Evolutionary conservation across 1,284 basidiomycete genomes (phyloP).

Genomic region (Trametes sp.): DNA sequence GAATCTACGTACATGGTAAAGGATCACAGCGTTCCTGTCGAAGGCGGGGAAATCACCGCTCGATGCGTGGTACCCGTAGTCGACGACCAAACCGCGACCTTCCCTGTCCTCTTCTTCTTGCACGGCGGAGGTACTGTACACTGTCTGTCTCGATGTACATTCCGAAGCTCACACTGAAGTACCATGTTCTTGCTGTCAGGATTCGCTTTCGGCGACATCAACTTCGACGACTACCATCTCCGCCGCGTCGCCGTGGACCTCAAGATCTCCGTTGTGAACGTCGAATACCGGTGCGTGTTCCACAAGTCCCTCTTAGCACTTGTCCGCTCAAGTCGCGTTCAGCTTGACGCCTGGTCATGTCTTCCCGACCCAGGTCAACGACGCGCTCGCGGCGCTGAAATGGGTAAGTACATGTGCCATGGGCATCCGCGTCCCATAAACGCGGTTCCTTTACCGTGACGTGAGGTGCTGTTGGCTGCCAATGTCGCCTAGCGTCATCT

Average conservation of each 20-base stretch:
- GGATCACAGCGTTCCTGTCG: constrained; percentile 27
- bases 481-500: no score
- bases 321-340: not conserved
- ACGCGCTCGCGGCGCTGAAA: constrained; percentile 16
- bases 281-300: constrained; percentile 31
- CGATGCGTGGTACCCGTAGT: constrained; percentile 19
- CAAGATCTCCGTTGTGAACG: constrained; percentile 30
- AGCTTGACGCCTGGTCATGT: constrained; percentile 31
- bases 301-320: not conserved
- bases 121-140: constrained; percentile 32
- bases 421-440: no score
- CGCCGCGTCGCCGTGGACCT: constrained; percentile 31
- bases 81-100: not conserved
- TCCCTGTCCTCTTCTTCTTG: constrained; percentile 26
- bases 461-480: no score
- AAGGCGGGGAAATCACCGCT: constrained; percentile 25
- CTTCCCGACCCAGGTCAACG: constrained; percentile 30
- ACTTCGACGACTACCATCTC: constrained; percentile 29
- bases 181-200: constrained; percentile 9
- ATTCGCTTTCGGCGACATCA: constrained; percentile 22
- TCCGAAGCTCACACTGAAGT: no score
- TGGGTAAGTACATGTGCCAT: no score
- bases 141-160: no score
- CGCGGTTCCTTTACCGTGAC: no score
- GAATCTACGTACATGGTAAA: constrained; percentile 17